A percentile compares a stretch with the other conserved stretches of the same genome.
Evolutionary conservation across 108 stramenopile genomes (phyloP).

Genomic region (Skeletonema tropicum): DNA sequence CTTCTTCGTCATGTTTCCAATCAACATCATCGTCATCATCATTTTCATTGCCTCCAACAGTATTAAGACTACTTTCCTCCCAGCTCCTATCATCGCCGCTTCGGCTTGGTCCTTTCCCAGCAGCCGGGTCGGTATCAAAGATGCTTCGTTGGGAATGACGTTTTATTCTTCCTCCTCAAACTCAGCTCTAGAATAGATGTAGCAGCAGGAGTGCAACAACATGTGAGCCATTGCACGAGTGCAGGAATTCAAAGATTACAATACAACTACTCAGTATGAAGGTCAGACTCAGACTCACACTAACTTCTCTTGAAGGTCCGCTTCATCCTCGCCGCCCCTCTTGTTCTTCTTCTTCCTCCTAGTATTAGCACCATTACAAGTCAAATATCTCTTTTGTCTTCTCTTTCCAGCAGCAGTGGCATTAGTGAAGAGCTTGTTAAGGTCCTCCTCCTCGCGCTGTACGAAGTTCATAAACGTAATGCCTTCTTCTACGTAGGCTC

Average conservation of each 20-base stretch:
- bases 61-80: not conserved
- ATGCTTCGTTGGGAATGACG: not conserved
- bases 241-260: not conserved
- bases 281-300: not conserved
- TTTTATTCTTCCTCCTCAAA: not conserved
- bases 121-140: not conserved
- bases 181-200: not conserved
- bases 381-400: not conserved
- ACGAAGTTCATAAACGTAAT: not conserved
- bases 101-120: not conserved
- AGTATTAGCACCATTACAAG: not conserved
- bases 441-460: not conserved
- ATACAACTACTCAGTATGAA: too few relatives aligned
- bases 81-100: not conserved
- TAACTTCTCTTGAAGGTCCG: not conserved
- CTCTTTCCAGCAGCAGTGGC: not conserved
- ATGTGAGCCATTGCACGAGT: not conserved
- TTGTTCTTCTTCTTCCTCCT: not conserved
- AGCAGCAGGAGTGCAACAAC: not conserved
- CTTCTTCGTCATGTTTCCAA: too few relatives aligned
- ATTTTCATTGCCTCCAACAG: not conserved
- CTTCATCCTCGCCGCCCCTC: too few relatives aligned
- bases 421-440: not conserved
- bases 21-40: not conserved
- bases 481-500: not conserved